Conservation (phyloP, 1,284 basidiomycete genomes). For the Cryptococcus floricola region DNA sequence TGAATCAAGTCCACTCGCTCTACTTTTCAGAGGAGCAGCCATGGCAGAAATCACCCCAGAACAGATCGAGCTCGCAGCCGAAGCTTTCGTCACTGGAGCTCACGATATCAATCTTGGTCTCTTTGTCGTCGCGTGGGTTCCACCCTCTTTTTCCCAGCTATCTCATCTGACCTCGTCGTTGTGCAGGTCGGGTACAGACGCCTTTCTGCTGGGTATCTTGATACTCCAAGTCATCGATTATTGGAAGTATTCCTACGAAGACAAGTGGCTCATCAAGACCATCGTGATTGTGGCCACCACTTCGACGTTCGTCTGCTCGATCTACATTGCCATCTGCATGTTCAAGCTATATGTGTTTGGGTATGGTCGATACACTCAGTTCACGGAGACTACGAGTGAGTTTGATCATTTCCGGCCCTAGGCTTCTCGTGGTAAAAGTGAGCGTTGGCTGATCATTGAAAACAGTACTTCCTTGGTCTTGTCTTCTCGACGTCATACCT, state of each 20-base stretch:
- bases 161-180: background rate
- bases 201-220: conserved; percentile 4
- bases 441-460: background rate
- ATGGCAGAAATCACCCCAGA: background rate
- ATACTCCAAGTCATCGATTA: conserved; percentile 4
- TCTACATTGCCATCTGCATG: conserved; percentile 5
- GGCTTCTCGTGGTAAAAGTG: too few species aligned
- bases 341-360: conserved; percentile 10
- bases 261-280: conserved; percentile 2
- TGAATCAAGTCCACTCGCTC: too few species aligned
- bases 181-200: conserved; percentile 1
- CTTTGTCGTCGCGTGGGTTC: conserved; percentile 9
- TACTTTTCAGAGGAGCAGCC: too few species aligned
- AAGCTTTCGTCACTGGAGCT: background rate
- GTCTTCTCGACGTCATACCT: conserved; percentile 3
- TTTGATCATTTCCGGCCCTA: background rate
- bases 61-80: background rate
- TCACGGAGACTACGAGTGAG: conserved; percentile 1
- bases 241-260: conserved; percentile 3
- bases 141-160: background rate
- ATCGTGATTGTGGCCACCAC: conserved; percentile 3
- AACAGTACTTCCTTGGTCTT: conserved; percentile 1
- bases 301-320: background rate
- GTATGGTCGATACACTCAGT: conserved; percentile 5
- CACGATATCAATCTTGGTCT: conserved; percentile 8